Evolutionary conservation across 306 rosid species (phyloP).

Genomic region (Quercus suber): DNA sequence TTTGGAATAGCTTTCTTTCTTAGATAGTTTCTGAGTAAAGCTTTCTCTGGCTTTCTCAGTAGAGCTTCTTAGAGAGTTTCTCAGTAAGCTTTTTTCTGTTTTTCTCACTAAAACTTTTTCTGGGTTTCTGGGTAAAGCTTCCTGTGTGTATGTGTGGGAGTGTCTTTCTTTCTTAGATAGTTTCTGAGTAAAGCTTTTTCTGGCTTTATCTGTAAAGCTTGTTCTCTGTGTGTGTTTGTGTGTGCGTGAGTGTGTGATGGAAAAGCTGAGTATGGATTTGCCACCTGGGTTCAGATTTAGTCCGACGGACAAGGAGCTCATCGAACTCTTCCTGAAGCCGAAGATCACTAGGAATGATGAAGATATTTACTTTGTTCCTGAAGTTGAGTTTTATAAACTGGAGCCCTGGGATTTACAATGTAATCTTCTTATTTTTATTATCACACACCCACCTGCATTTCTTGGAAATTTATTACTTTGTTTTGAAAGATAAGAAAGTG

Average conservation of each 20-base stretch:
- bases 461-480: neutral
- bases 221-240: no score
- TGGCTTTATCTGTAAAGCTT: no score
- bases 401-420: constrained; percentile 98
- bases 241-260: no score
- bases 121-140: no score
- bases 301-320: constrained; percentile 80
- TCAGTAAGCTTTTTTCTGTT: no score
- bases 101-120: no score
- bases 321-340: constrained; percentile 59
- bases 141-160: no score
- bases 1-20: constrained; percentile 1
- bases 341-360: constrained; percentile 68
- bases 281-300: constrained; percentile 87
- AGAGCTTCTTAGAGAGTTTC: no score
- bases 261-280: neutral
- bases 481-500: neutral
- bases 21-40: no score
- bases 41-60: no score
- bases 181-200: no score
- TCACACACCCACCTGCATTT: neutral
- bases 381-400: constrained; percentile 81
- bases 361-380: constrained; percentile 68
- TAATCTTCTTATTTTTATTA: constrained; percentile 10
- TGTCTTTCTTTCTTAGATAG: no score